phyloP scores from a whole-genome alignment of 768 basidiomycete species.

The Tricholoma terreum region DNA sequence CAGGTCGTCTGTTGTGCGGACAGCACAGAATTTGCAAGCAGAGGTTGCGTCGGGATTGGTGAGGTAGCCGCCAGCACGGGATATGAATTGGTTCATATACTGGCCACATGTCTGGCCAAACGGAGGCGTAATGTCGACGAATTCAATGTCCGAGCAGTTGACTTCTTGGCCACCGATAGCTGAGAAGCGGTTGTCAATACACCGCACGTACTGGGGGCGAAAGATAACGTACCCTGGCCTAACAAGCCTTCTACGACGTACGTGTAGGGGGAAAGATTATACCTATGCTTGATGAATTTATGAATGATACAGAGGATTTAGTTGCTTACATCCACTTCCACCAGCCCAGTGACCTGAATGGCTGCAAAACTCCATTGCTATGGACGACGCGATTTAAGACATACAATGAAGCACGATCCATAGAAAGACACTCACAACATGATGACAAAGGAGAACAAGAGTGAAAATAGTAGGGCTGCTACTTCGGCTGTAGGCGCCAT shows the following conservation, averaged over 20 bases:
- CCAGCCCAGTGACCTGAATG: constrained; percentile 57
- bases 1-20: constrained; percentile 53
- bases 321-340: constrained; percentile 66
- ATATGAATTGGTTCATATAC: constrained; percentile 53
- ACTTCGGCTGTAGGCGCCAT: constrained; percentile 60
- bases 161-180: constrained; percentile 50
- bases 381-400: constrained; percentile 19
- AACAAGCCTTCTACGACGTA: constrained; percentile 51
- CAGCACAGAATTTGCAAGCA: constrained; percentile 57
- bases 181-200: constrained; percentile 25
- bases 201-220: constrained; percentile 22
- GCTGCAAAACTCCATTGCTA: constrained; percentile 68
- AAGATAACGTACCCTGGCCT: constrained; percentile 37
- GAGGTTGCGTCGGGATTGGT: constrained; percentile 47
- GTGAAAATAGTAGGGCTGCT: constrained; percentile 54
- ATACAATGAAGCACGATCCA: constrained; percentile 46
- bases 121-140: constrained; percentile 58
- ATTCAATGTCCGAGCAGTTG: constrained; percentile 57
- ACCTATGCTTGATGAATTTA: constrained; percentile 5
- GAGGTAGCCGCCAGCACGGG: constrained; percentile 54
- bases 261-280: constrained; percentile 46
- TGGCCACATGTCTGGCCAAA: constrained; percentile 51
- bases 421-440: neutral
- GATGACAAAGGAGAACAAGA: constrained; percentile 55
- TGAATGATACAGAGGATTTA: neutral